These are phyloP conservation scores for Thelephora aurantiotincta DNA, from an alignment of 768 basidiomycete genomes.

Conservation along the genomic window DNA sequence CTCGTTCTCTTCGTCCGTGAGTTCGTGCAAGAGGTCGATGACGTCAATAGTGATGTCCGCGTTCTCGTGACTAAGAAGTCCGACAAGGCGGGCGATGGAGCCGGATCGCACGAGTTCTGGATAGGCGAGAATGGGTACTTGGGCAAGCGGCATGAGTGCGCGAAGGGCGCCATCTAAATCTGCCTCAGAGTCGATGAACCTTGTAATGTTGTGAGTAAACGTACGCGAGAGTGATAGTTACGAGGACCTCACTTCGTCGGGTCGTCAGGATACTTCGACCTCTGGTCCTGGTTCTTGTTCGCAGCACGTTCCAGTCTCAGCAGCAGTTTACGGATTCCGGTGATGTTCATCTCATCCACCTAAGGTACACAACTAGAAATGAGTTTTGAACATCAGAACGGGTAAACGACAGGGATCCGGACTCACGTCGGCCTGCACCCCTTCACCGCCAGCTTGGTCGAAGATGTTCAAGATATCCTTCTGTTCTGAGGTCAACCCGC, in stretches of 20 bases:
- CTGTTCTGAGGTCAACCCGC: slow-evolving; percentile 84
- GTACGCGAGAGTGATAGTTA: neutral
- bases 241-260: slow-evolving; percentile 59
- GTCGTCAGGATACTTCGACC: slow-evolving; percentile 90
- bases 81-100: slow-evolving; percentile 54
- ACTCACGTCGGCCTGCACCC: slow-evolving; percentile 49
- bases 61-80: slow-evolving; percentile 90
- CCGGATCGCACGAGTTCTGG: slow-evolving; percentile 79
- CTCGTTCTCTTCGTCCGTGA: slow-evolving; percentile 91
- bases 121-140: slow-evolving; percentile 71
- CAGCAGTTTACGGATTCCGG: slow-evolving; percentile 58
- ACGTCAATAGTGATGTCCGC: slow-evolving; percentile 95
- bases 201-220: slow-evolving; percentile 18
- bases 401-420: slow-evolving; percentile 1
- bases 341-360: slow-evolving; percentile 56
- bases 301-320: slow-evolving; percentile 77
- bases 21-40: slow-evolving; percentile 82
- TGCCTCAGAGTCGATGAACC: slow-evolving; percentile 98
- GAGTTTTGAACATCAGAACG: slow-evolving; percentile 3
- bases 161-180: slow-evolving; percentile 85
- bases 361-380: slow-evolving; percentile 14
- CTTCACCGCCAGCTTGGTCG: slow-evolving; percentile 56
- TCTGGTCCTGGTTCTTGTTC: slow-evolving; percentile 90
- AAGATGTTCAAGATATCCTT: slow-evolving; percentile 95
- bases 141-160: slow-evolving; percentile 76